Conservation (phyloP, 1,284 basidiomycete species). For the Rhodofomes roseus region DNA sequence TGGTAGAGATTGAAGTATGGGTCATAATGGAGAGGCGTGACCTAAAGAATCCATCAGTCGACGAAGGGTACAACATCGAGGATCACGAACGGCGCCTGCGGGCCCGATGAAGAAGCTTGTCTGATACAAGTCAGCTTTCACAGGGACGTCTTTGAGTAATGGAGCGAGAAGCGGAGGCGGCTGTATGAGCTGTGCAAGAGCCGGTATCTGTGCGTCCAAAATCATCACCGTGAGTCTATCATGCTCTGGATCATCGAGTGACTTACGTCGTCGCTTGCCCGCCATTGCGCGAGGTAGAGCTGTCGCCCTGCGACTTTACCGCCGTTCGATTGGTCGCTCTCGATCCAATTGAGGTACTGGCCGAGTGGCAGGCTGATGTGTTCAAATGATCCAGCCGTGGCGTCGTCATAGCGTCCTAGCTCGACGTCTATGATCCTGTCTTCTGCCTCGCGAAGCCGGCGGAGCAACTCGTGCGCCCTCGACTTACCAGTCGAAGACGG, state of each 20-base stretch:
- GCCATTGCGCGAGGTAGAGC: slow-evolving; percentile 26
- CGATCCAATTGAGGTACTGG: slow-evolving; percentile 22
- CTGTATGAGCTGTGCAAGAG: slow-evolving; percentile 8
- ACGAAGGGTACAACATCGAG: too few relatives aligned
- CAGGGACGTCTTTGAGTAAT: slow-evolving; percentile 8
- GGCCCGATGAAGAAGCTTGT: slow-evolving; percentile 25
- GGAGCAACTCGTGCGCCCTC: slow-evolving; percentile 7
- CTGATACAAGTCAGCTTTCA: slow-evolving; percentile 18
- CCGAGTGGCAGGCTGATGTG: slow-evolving; percentile 17
- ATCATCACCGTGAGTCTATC: background rate
- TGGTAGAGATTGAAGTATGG: slow-evolving; percentile 26
- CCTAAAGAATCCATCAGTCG: slow-evolving; percentile 6
- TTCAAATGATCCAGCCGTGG: slow-evolving; percentile 6
- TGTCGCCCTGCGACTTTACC: slow-evolving; percentile 9
- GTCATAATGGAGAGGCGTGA: slow-evolving; percentile 24
- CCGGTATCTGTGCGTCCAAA: slow-evolving; percentile 11
- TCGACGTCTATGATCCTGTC: slow-evolving; percentile 24
- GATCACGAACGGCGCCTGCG: slow-evolving; percentile 15
- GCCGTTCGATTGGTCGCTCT: slow-evolving; percentile 1
- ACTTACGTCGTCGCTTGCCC: slow-evolving; percentile 20
- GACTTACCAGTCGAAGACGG: background rate
- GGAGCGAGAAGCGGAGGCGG: slow-evolving; percentile 12
- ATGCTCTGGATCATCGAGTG: background rate
- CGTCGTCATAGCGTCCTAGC: slow-evolving; percentile 19
- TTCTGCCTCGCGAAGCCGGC: slow-evolving; percentile 10